Percentiles rank a stretch among this genome's conserved stretches.
phyloP scores from a whole-genome alignment of 805 yeast species.

The Barnettozyma sucrosica region DNA sequence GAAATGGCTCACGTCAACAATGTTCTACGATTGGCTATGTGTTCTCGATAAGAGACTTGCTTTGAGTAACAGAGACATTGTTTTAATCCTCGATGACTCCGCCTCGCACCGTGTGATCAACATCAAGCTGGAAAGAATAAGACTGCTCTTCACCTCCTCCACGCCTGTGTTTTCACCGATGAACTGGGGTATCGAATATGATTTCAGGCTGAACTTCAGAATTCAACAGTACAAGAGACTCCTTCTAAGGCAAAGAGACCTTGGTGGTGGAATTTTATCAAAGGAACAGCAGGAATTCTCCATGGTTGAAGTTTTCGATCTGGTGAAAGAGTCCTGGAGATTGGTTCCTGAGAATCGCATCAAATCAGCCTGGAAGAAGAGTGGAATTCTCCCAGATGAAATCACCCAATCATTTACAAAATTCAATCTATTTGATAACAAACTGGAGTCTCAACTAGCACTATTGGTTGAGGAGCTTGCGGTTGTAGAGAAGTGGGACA shows the following conservation, averaged over 20 bases:
- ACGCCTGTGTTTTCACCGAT: constrained; percentile 45
- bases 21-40: constrained; percentile 57
- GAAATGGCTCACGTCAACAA: constrained; percentile 57
- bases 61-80: constrained; percentile 41
- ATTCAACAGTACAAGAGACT: constrained; percentile 46
- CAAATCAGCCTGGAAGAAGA: constrained; percentile 38
- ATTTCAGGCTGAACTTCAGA: constrained; percentile 53
- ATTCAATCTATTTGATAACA: constrained; percentile 29
- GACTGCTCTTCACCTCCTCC: constrained; percentile 34
- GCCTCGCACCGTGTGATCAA: constrained; percentile 57
- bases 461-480: constrained; percentile 41
- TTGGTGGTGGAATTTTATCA: constrained; percentile 18
- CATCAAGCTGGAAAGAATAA: constrained; percentile 39
- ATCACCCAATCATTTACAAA: constrained; percentile 26
- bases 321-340: constrained; percentile 56
- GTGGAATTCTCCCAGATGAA: constrained; percentile 34
- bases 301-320: constrained; percentile 49
- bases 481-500: constrained; percentile 54
- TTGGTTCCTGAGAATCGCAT: constrained; percentile 32
- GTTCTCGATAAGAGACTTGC: constrained; percentile 55
- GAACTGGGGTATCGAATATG: constrained; percentile 59
- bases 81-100: constrained; percentile 54
- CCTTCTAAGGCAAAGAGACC: constrained; percentile 23
- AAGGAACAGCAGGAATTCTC: constrained; percentile 41
- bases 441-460: constrained; percentile 36